Conservation (phyloP, 257 asterid genomes). For the Solanum medicagineum region DNA sequence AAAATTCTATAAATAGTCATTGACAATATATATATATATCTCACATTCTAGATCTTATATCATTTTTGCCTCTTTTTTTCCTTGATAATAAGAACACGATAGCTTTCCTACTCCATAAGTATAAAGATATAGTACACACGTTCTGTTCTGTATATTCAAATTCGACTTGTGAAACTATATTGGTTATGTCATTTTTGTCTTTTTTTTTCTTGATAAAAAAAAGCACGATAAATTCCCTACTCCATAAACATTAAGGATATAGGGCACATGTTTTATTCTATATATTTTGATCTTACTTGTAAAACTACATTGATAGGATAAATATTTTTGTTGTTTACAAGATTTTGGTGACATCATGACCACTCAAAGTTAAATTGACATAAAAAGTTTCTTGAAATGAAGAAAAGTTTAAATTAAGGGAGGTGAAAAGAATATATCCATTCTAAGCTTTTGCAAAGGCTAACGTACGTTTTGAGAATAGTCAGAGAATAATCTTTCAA, state of each 20-base stretch:
- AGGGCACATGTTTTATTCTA: no score
- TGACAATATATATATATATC: not conserved
- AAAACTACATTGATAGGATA: no score
- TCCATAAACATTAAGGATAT: no score
- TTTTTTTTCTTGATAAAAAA: not conserved
- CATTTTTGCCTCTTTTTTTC: not conserved
- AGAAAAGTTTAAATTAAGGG: not conserved
- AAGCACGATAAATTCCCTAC: not conserved
- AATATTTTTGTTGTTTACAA: not conserved
- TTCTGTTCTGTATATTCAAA: no score
- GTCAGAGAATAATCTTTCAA: conserved; percentile 4
- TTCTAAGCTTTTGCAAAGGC: not conserved
- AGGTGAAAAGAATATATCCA: not conserved
- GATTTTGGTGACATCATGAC: not conserved
- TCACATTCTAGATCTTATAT: not conserved
- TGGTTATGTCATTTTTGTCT: not conserved
- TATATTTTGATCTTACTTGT: no score
- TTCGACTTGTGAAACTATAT: no score
- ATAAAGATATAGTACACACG: no score
- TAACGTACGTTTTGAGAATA: not conserved
- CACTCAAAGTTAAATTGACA: not conserved
- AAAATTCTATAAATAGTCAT: not conserved
- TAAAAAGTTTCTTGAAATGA: not conserved
- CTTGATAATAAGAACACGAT: no score
- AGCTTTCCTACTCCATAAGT: no score